Evolutionary conservation across 2,329 filamentous ascomycete genomes (phyloP).

Genomic region (Phaeosphaeriaceae sp.): DNA sequence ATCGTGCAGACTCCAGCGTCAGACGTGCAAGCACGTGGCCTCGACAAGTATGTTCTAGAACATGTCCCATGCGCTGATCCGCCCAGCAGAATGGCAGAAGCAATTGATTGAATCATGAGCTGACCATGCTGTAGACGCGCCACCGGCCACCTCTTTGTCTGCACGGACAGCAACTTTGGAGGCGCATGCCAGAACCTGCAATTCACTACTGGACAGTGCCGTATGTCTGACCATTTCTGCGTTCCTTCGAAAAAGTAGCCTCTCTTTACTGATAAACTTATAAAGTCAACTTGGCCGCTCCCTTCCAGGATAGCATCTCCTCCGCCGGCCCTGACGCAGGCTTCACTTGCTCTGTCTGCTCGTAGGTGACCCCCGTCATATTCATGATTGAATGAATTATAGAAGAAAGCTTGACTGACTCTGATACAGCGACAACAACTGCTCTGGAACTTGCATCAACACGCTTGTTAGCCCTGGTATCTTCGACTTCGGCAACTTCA

Average conservation of each 20-base stretch:
- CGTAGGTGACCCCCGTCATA: conserved; percentile 5
- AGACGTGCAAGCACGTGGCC: background rate
- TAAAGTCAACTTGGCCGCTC: conserved; percentile 1
- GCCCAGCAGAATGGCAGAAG: too few relatives aligned
- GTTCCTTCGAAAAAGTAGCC: too few relatives aligned
- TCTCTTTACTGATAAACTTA: background rate
- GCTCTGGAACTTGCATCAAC: background rate
- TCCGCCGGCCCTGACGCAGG: conserved; percentile 4
- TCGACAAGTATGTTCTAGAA: conserved; percentile 4
- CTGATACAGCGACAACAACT: background rate
- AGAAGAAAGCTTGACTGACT: background rate
- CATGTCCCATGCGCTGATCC: background rate
- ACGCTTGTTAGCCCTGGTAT: conserved; percentile 6
- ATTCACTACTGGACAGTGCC: conserved; percentile 8
- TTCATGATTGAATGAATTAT: too few relatives aligned
- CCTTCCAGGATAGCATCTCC: conserved; percentile 9
- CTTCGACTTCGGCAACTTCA: conserved; percentile 1
- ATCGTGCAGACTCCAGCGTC: conserved; percentile 1
- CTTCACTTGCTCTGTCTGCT: conserved; percentile 6
- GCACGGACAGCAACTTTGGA: conserved; percentile 1
- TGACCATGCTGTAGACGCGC: conserved; percentile 2
- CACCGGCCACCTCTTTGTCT: conserved; percentile 6
- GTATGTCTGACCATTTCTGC: background rate
- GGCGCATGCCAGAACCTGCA: conserved; percentile 9
- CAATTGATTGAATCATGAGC: background rate